Conservation (phyloP, 441 rosid genomes). For the Hypseocharis bilobata region DNA sequence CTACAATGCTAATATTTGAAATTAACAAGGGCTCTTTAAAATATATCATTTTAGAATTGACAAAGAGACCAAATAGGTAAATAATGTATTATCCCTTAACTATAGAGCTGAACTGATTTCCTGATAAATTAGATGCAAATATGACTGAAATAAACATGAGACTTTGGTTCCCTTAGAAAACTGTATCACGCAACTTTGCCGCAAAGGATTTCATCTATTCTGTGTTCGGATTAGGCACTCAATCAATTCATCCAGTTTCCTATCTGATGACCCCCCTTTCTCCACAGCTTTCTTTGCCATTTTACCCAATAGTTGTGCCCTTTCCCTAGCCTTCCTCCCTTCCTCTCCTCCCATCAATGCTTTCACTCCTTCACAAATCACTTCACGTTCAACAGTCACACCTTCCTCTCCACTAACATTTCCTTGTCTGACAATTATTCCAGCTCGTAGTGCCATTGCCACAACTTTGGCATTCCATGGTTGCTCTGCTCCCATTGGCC, state of each 20-base stretch:
- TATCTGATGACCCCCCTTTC: neutral
- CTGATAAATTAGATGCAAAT: neutral
- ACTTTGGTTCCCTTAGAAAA: neutral
- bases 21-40: neutral
- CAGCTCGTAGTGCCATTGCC: constrained; percentile 21
- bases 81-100: neutral
- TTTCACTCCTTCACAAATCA: constrained; percentile 23
- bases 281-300: neutral
- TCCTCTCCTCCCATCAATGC: constrained; percentile 32
- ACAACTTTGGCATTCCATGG: constrained; percentile 28
- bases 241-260: neutral
- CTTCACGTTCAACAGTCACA: constrained; percentile 14
- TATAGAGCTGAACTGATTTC: neutral
- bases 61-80: neutral
- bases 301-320: neutral
- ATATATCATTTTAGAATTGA: neutral
- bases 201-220: neutral
- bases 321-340: constrained; percentile 26
- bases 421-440: constrained; percentile 14
- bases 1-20: neutral
- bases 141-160: neutral
- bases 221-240: neutral
- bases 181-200: neutral
- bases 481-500: constrained; percentile 36
- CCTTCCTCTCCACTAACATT: neutral